Conservation (phyloP, 164 flowering plant genomes). For the Taxillus chinensis region DNA sequence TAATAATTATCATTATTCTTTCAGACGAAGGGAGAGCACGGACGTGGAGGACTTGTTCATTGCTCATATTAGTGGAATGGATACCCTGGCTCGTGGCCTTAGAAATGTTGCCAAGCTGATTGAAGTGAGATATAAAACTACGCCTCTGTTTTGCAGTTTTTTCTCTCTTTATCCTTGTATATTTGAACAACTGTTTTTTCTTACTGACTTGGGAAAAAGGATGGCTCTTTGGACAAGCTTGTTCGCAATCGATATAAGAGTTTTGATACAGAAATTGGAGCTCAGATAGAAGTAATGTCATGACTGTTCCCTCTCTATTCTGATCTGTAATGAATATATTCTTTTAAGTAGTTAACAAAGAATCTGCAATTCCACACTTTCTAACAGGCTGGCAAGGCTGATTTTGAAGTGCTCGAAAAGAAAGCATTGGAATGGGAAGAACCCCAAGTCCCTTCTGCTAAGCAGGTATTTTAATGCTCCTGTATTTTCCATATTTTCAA, state of each 20-base stretch:
- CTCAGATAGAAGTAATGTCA: slow-evolving; percentile 56
- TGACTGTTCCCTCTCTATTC: background rate
- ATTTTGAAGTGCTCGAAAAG: slow-evolving; percentile 79
- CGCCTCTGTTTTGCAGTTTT: background rate
- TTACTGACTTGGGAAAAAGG: slow-evolving; percentile 27
- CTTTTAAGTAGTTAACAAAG: background rate
- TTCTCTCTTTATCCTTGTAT: background rate
- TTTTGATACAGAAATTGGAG: slow-evolving; percentile 81
- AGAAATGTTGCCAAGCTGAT: slow-evolving; percentile 78
- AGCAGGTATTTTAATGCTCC: slow-evolving; percentile 51
- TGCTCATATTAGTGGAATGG: slow-evolving; percentile 93
- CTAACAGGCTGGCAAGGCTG: slow-evolving; percentile 91
- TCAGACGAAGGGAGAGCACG: slow-evolving; percentile 93
- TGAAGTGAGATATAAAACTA: slow-evolving; percentile 32
- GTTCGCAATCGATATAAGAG: slow-evolving; percentile 79
- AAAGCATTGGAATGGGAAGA: slow-evolving; percentile 87
- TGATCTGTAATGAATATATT: background rate
- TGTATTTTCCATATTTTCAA: background rate
- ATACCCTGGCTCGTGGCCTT: slow-evolving; percentile 92
- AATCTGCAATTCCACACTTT: background rate
- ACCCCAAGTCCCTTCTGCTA: slow-evolving; percentile 81
- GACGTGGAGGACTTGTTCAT: slow-evolving; percentile 95
- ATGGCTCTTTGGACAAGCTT: slow-evolving; percentile 69
- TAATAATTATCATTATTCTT: background rate
- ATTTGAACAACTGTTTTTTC: background rate